These are phyloP conservation scores for Fraxinus excelsior DNA, from an alignment of 257 asterid species.

Conservation along the genomic window DNA sequence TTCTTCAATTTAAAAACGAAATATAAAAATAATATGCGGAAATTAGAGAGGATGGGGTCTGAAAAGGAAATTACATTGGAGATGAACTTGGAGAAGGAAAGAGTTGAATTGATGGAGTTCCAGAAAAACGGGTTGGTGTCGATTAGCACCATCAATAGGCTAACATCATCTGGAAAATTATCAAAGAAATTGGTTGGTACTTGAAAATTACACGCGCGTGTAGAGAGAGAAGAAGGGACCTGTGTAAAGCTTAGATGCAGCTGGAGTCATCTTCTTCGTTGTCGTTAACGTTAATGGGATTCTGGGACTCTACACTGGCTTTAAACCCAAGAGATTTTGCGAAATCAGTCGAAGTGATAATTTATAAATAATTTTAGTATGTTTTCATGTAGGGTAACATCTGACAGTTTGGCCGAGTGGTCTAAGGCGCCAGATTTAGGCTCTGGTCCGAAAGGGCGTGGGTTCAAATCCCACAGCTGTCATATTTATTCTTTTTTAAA, in stretches of 20 bases:
- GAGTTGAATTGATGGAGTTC: conserved; percentile 61
- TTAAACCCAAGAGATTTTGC: too few relatives aligned
- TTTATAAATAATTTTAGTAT: too few relatives aligned
- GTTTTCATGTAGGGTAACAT: fast-evolving
- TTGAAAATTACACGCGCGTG: neutral
- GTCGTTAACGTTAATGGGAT: neutral
- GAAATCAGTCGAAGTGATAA: too few relatives aligned
- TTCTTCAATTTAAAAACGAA: conserved; percentile 12
- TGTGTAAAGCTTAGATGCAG: conserved; percentile 48
- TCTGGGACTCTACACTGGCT: neutral
- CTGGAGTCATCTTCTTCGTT: conserved; percentile 47
- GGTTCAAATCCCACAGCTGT: conserved; percentile 99
- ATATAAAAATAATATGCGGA: neutral
- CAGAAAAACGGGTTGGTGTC: conserved; percentile 88
- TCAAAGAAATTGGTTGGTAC: neutral
- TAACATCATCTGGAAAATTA: conserved; percentile 76
- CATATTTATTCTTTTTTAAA: conserved; percentile 15
- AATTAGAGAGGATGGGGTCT: neutral
- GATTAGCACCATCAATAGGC: conserved; percentile 74
- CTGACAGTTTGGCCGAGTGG: conserved; percentile 99
- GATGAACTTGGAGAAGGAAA: conserved; percentile 69
- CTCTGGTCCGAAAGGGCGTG: conserved; percentile 99
- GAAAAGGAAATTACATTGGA: conserved; percentile 55
- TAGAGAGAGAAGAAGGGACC: conserved; percentile 27
- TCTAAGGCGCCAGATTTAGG: conserved; percentile 99